Evolutionary conservation across 2,329 filamentous ascomycete species (phyloP), one percentile per base, ranked within the genome.

Genomic region (Arachnomyces sp.): DNA sequence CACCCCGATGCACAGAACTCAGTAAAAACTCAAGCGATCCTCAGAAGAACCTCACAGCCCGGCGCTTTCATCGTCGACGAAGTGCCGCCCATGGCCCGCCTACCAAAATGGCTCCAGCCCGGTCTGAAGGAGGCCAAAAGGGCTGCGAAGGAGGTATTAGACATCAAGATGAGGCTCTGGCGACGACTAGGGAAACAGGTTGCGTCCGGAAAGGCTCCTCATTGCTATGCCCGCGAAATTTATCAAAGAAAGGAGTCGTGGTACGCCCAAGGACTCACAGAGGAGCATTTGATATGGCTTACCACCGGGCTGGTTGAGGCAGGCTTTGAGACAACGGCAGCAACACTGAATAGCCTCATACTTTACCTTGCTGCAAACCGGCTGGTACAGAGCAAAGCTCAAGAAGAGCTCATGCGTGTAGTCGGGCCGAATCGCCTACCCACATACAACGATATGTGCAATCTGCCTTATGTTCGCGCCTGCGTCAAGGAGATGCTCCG

Each of bases 401-500:
- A 71, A 44, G 65, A 65, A 21, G 73, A 62, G 51, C 39, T 77
- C 3, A 72, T 74, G 47, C 55, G 59, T 2, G 65, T 75, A 1
- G 61, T 78, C 3, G 74, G 75, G 2, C 47, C 54, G 0, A 38
- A 59, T 9, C 63, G 74, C 3, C 62, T 68, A 7, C 74, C 74
- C 0, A 56, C 53, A 15, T 69, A 67, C 49, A 65, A 69, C 31
- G 74, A 78, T 47, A 59, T 63, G 13, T 55, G 61, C 0, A 55
- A 59, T 5, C 51, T 79, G 8, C 73, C 73, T 0, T 79, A 78
- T 46, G 51, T 76, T 32, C 63, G 68, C 15, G 72, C 71, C 0
- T 61, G 74, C 14, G 65, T 76, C 11, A 75, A 77, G 45, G 75
- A 80, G 44, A 66, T 72, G 2, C 56, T 77, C 8, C 65, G 75